Evolutionary conservation across 495 filamentous ascomycete genomes (phyloP).

Genomic region (Penicillium waksmanii): DNA sequence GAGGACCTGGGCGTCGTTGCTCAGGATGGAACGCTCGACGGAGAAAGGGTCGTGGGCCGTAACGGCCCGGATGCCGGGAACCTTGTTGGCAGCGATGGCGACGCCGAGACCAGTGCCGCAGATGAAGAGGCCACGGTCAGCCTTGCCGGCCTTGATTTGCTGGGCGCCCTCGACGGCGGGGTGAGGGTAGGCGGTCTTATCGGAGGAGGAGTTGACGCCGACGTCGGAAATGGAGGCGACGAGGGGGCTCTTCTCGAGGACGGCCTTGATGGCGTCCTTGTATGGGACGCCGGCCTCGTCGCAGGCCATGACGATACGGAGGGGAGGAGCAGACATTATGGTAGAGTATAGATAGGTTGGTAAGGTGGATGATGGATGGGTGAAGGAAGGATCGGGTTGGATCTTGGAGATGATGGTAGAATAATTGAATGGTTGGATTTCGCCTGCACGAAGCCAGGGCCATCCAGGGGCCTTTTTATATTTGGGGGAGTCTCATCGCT

Average conservation of each 20-base stretch:
- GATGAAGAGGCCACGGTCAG: constrained; percentile 81
- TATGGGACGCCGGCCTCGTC: constrained; percentile 80
- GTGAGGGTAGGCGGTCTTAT: constrained; percentile 86
- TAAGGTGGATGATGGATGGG: neutral
- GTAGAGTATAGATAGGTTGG: neutral
- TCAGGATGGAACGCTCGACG: constrained; percentile 79
- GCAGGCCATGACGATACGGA: constrained; percentile 64
- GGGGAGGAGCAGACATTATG: constrained; percentile 48
- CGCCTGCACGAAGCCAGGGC: neutral
- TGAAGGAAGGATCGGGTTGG: neutral
- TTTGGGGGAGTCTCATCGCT: constrained; percentile 8
- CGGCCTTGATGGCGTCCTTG: constrained; percentile 76
- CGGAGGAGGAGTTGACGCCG: constrained; percentile 63
- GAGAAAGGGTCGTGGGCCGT: constrained; percentile 86
- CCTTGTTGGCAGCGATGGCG: constrained; percentile 85
- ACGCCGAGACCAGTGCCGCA: constrained; percentile 88
- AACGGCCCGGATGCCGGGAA: constrained; percentile 80
- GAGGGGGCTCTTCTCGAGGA: constrained; percentile 67
- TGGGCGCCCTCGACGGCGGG: constrained; percentile 72
- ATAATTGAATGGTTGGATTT: neutral
- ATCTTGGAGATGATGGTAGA: constrained; percentile 6
- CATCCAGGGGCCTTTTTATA: constrained; percentile 26
- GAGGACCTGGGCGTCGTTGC: constrained; percentile 86
- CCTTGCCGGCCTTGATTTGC: constrained; percentile 67
- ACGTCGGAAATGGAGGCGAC: constrained; percentile 72